Base-by-base conservation (phyloP, 2,329 filamentous ascomycete species). In the Fusarium sp. region DNA sequence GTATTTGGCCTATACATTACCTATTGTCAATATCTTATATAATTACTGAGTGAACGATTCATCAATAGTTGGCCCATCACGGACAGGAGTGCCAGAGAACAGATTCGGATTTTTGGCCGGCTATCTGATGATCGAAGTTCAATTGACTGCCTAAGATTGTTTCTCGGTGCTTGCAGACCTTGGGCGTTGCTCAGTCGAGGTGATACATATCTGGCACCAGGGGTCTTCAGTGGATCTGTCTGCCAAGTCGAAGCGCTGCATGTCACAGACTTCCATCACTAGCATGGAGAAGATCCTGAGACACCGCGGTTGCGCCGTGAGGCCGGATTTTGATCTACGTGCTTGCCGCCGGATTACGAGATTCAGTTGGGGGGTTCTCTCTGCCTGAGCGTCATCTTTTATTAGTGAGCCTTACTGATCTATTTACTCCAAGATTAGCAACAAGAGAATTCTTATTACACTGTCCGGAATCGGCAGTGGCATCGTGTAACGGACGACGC, bases 241-340 rank as follows among this genome's bases (percentile, higher is more conserved):
- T 55, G 63, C 57, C 54, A 73, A 61, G 64, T 66, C 41, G 72
- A 73, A 72, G 60, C 65, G 59, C 51, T 66, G 58, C 51, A 62
- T 64, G 62, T 59, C 60, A 70, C 65, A 63, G 52, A 69, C 57
- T 68, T 62, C 45, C 46, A 69, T 69, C 66, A 49, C 56, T 69
- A 51, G 41, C 48, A 70, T 60, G 70, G 55, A 58, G 68, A 62
- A 66, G 37, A 41, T 41, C 23, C 58, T 56, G 60, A 70, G 72
- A 66, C 69, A 73, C 72, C 72, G 72, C 69, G 66, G 72, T 74
- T 74, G 60, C 69, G 72, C 72, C 72, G 72, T 51, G 51, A 63
- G 60, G 49, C 45, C 41, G 52, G 61, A 63, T 65, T 51, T 18
- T 56, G 45, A 33, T 61, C 71, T 69, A 68, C 66, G 57, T 59